phyloP scores from a whole-genome alignment of 192 early-diverging fungal species.

The Entomortierella chlamydospora region DNA sequence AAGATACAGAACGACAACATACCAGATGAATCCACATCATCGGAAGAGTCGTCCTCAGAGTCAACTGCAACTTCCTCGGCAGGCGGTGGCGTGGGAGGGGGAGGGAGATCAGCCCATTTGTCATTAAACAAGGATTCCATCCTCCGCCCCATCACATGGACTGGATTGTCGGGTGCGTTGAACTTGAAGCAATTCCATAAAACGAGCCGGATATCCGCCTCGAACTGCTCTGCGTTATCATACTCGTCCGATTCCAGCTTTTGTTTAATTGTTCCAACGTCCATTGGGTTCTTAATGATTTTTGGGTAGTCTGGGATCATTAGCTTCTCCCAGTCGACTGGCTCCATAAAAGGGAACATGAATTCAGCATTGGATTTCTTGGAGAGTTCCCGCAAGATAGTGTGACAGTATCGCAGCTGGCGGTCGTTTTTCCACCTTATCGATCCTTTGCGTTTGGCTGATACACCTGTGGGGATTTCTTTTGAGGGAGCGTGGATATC shows the following conservation, averaged over 20 bases:
- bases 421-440: constrained; percentile 60
- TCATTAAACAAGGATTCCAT: constrained; percentile 75
- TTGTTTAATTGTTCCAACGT: constrained; percentile 73
- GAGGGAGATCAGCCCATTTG: constrained; percentile 67
- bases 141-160: constrained; percentile 72
- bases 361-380: constrained; percentile 76
- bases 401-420: constrained; percentile 73
- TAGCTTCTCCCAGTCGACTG: constrained; percentile 88
- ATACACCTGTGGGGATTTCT: constrained; percentile 28
- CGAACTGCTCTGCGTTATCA: constrained; percentile 66
- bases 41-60: constrained; percentile 15
- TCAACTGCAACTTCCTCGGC: constrained; percentile 27
- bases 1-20: not conserved
- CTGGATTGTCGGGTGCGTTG: constrained; percentile 67
- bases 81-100: constrained; percentile 25
- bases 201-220: constrained; percentile 75
- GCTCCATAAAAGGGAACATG: constrained; percentile 79
- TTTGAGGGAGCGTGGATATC: constrained; percentile 71
- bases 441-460: constrained; percentile 22
- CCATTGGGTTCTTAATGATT: constrained; percentile 86
- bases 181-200: constrained; percentile 83
- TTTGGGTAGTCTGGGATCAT: constrained; percentile 88
- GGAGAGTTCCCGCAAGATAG: constrained; percentile 72
- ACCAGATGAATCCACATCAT: constrained; percentile 43
- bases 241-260: constrained; percentile 75